Evolutionary conservation across 192 early-diverging fungal genomes (phyloP), one percentile per base, ranked within the genome.

Genomic region (Podila epicladia): DNA sequence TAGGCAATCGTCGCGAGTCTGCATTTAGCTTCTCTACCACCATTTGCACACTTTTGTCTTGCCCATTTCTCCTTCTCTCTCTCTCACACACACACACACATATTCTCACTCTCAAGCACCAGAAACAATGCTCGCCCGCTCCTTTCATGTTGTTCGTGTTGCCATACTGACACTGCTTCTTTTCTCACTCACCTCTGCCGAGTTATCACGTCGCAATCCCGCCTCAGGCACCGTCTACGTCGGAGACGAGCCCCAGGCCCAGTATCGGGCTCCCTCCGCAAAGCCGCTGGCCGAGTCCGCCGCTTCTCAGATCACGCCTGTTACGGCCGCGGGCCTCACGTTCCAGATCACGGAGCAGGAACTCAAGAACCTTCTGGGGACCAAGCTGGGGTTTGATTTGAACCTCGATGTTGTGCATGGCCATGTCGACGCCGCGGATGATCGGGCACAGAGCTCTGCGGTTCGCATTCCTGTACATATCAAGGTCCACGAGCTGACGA

Each of bases 401-500:
- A 37, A 65, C 35, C 32, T 29, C 4, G 20, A 57, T 8, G 7
- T 26, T 12, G 17, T 12, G 38, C 31, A 64, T 22, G 45, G 20
- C 64, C 17, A 13, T 19, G 12, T 31, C 50, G 20, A 51, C 4
- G 13, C 41, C 3, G 41, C 41, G 2, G 41, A 17, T 45, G 41
- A 0, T 45, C 41, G 15, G 41, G 4, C 41, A 35, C 4, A n/a
- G 24, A 9, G 35, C n/a, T 33, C 33, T 6, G 20, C 60, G 20
- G 74, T 64, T 12, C 22, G 37, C 12, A 77, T 77, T 22, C 74
- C 74, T 5, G 68, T 77, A 1, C 74, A 77, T 29, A 15, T 77
- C 32, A 62, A 57, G 17, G 26, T 77, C 48, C 69, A 71, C 13
- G 45, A 45, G 31, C 58, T 77, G 22, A 59, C 20, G 15, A 65